A percentile compares a stretch with the other conserved stretches of the same genome.
phyloP scores from a whole-genome alignment of 192 early-diverging fungal species.

The Umbelopsis sp. region DNA sequence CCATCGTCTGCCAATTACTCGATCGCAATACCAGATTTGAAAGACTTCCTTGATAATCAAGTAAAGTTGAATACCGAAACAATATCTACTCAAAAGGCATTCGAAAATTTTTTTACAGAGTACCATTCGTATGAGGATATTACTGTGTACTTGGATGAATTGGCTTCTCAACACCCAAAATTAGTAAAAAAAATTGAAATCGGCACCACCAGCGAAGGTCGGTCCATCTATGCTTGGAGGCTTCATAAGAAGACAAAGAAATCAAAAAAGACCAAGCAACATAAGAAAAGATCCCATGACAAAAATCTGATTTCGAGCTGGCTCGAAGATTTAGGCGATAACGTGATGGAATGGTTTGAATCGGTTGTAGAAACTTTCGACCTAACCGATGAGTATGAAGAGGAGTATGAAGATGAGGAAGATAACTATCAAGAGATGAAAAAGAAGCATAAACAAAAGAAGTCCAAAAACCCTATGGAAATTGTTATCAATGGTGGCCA shows the following conservation, averaged over 20 bases:
- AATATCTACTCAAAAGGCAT: neutral
- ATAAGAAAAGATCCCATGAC: neutral
- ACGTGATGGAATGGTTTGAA: constrained; percentile 3
- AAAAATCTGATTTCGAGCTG: constrained; percentile 9
- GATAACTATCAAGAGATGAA: neutral
- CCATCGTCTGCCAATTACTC: neutral
- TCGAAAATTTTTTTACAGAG: constrained; percentile 8
- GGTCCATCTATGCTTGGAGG: constrained; percentile 37
- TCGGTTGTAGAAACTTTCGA: neutral
- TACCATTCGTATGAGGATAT: constrained; percentile 22
- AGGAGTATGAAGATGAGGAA: constrained; percentile 5
- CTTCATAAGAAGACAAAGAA: constrained; percentile 35
- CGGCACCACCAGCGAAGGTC: constrained; percentile 38
- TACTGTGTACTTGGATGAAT: constrained; percentile 25
- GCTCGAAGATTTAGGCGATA: neutral
- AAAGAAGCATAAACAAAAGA: constrained; percentile 33
- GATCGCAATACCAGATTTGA: neutral
- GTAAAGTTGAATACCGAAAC: neutral
- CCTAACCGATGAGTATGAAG: neutral
- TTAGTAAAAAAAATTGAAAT: constrained; percentile 38
- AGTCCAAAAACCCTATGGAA: constrained; percentile 31
- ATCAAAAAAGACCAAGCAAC: neutral
- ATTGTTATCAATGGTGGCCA: constrained; percentile 45
- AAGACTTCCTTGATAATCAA: neutral
- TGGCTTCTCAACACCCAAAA: constrained; percentile 26